Conservation (phyloP, 768 basidiomycete species). For the Pluteus cervinus region DNA sequence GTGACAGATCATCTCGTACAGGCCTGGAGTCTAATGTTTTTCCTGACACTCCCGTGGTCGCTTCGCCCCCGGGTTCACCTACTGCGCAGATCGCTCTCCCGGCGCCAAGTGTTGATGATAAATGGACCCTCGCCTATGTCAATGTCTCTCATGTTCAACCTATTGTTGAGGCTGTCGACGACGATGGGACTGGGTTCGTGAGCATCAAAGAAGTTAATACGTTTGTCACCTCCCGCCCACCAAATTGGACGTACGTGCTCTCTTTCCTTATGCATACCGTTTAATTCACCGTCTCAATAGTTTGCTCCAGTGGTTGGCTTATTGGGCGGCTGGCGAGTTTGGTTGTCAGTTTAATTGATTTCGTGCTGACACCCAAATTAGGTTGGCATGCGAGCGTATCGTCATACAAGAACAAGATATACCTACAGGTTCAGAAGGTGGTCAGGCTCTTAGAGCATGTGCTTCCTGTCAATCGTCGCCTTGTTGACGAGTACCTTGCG, state of each 20-base stretch:
- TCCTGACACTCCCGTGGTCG: constrained; percentile 1
- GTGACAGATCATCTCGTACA: not conserved
- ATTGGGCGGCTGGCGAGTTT: constrained; percentile 30
- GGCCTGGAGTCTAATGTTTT: constrained; percentile 7
- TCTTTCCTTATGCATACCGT: not conserved
- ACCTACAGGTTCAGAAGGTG: constrained; percentile 25
- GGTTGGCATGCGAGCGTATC: constrained; percentile 32
- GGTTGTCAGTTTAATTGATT: not conserved
- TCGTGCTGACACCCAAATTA: constrained; percentile 6
- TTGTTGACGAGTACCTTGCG: constrained; percentile 28
- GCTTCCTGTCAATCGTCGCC: constrained; percentile 23
- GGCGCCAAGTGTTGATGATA: constrained; percentile 26
- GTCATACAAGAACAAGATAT: constrained; percentile 26
- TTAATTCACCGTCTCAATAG: constrained; percentile 8
- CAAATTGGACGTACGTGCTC: constrained; percentile 28
- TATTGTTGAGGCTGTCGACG: constrained; percentile 34
- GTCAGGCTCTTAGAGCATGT: constrained; percentile 22
- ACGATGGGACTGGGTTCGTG: constrained; percentile 36
- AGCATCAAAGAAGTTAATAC: constrained; percentile 35
- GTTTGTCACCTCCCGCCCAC: constrained; percentile 25
- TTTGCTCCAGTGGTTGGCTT: constrained; percentile 30
- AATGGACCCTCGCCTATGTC: constrained; percentile 34
- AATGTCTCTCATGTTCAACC: constrained; percentile 33
- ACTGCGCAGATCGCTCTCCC: too few relatives aligned
- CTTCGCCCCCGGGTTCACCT: too few relatives aligned